Conservation (phyloP, 139 green algal species). For the Yamagishiella unicocca region DNA sequence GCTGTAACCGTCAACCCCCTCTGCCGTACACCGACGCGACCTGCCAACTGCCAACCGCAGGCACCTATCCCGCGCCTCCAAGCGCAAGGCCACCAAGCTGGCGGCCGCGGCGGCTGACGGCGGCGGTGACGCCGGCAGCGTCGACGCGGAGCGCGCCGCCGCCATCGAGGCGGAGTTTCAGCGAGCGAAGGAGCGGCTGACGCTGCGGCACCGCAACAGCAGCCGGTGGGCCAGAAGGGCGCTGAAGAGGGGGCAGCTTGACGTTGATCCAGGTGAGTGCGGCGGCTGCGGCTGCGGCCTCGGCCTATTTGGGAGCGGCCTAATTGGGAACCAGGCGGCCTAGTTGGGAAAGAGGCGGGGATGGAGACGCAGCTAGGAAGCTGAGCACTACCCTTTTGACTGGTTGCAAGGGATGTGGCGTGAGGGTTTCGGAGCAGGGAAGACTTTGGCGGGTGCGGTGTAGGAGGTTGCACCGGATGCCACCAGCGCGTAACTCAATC, state of each 20-base stretch:
- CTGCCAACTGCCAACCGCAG: too few relatives aligned
- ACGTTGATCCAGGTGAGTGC: constrained; percentile 69
- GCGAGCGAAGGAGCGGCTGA: constrained; percentile 92
- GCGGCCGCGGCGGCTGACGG: constrained; percentile 1
- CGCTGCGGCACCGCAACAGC: constrained; percentile 94
- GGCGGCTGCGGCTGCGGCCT: not conserved
- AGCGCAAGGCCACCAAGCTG: constrained; percentile 39
- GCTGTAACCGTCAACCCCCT: too few relatives aligned
- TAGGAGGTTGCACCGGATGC: too few relatives aligned
- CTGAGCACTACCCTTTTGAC: too few relatives aligned
- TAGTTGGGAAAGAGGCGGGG: too few relatives aligned
- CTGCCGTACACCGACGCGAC: too few relatives aligned
- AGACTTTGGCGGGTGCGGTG: too few relatives aligned
- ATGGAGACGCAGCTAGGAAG: too few relatives aligned
- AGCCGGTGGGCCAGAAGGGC: constrained; percentile 88
- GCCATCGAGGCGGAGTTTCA: constrained; percentile 79
- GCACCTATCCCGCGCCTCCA: constrained; percentile 18
- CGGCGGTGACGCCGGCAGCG: constrained; percentile 45
- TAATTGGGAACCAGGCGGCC: too few relatives aligned
- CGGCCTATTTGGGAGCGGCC: not conserved
- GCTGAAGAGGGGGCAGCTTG: constrained; percentile 80
- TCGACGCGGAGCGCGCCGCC: constrained; percentile 31
- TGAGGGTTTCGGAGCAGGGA: too few relatives aligned
- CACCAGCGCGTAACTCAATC: too few relatives aligned
- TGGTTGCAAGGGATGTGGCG: too few relatives aligned